phyloP scores from a whole-genome alignment of 441 rosid species.

The Kokia cookei region DNA sequence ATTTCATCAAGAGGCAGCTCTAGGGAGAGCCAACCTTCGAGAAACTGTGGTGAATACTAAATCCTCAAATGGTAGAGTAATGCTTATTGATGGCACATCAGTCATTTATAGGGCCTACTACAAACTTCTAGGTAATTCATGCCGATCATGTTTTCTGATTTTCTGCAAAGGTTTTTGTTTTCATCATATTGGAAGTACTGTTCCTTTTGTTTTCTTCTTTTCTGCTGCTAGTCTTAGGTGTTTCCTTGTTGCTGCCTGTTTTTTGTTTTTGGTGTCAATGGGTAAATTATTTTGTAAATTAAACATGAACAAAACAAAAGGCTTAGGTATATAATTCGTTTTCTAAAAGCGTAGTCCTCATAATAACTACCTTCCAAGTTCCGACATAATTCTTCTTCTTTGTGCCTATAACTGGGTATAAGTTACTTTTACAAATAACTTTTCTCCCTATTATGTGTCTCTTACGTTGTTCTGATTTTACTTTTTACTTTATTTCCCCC shows the following conservation, averaged over 20 bases:
- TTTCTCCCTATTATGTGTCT: not conserved
- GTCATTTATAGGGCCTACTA: conserved; percentile 91
- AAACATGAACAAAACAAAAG: not conserved
- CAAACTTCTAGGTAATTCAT: conserved; percentile 79
- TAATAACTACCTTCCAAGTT: not conserved
- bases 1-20: conserved; percentile 14
- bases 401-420: not conserved
- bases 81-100: conserved; percentile 97
- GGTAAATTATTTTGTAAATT: not conserved
- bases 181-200: conserved; percentile 1
- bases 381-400: not conserved
- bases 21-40: conserved; percentile 26
- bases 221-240: not conserved
- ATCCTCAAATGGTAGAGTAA: conserved; percentile 59
- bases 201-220: not conserved
- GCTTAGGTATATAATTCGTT: not conserved
- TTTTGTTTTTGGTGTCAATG: not conserved
- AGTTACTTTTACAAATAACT: not conserved
- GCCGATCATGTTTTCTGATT: not conserved
- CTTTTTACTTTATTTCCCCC: not conserved
- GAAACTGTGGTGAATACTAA: conserved; percentile 26
- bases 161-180: not conserved
- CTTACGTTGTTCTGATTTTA: conserved; percentile 5
- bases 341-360: not conserved
- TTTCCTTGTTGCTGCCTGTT: not conserved